A percentile compares a stretch with the other conserved stretches of the same genome.
These are phyloP conservation scores for Phytophthora fragariae DNA, from an alignment of 352 stramenopile species.

Conservation along the genomic window DNA sequence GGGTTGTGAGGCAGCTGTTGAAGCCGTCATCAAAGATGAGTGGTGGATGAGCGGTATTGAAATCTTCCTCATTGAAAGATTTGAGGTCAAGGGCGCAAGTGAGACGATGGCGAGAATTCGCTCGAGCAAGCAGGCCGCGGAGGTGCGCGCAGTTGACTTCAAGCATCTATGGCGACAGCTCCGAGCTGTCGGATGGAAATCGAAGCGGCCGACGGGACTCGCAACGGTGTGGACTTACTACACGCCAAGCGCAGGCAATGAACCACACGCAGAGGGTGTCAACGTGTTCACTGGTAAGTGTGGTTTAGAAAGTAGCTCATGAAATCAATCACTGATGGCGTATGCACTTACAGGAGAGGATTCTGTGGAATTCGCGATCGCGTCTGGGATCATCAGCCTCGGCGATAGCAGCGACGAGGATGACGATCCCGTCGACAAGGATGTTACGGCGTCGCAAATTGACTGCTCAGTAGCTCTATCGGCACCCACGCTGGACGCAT, in stretches of 20 bases:
- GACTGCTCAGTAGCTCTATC: not conserved
- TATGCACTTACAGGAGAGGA: not conserved
- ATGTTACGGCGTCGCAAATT: not conserved
- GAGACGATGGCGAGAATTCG: not conserved
- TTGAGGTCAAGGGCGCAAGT: not conserved
- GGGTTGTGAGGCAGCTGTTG: not conserved
- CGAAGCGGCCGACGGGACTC: not conserved
- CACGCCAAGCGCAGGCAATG: not conserved
- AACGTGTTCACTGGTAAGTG: not conserved
- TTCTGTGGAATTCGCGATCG: not conserved
- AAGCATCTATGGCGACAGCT: not conserved
- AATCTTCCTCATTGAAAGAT: not conserved
- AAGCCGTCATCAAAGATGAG: not conserved
- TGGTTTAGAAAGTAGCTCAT: too few species aligned
- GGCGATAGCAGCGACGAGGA: not conserved
- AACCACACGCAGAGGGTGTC: not conserved
- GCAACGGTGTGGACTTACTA: not conserved
- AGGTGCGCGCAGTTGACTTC: not conserved
- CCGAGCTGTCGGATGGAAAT: not conserved
- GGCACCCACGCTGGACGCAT: not conserved
- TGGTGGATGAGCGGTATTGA: not conserved
- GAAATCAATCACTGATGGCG: not conserved
- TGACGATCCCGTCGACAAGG: not conserved
- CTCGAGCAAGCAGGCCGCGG: not conserved
- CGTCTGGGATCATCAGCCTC: not conserved